Conservation (phyloP, 1,284 basidiomycete species). For the Phaffia rhodozyma region DNA sequence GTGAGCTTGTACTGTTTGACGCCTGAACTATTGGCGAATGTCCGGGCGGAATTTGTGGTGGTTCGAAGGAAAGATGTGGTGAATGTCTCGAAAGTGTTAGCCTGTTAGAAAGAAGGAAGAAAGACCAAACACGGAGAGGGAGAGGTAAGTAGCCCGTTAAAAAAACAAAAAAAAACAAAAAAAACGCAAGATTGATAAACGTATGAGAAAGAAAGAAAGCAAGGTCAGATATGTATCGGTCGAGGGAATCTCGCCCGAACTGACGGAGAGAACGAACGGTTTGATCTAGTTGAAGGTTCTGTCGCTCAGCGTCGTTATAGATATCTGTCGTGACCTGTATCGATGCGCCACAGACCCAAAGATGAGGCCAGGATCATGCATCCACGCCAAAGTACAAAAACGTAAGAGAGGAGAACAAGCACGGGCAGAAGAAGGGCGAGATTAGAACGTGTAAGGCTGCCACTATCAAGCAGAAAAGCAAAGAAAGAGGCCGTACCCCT, state of each 20-base stretch:
- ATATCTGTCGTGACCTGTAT: constrained; percentile 63
- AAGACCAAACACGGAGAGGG: not conserved
- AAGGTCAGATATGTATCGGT: not conserved
- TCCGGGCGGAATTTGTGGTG: constrained; percentile 47
- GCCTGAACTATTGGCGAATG: constrained; percentile 53
- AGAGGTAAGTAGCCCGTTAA: not conserved
- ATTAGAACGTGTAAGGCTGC: constrained; percentile 11
- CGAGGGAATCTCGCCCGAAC: not conserved
- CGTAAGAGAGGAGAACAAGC: not conserved
- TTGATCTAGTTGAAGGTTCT: constrained; percentile 60
- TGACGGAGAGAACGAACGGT: constrained; percentile 42
- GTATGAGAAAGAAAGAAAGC: not conserved
- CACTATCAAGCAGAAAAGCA: too few relatives aligned
- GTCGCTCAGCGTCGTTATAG: constrained; percentile 63
- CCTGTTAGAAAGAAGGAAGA: constrained; percentile 34
- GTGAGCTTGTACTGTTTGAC: constrained; percentile 56
- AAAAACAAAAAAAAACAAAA: not conserved
- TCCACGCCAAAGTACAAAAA: not conserved
- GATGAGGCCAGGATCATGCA: not conserved
- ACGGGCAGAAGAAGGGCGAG: constrained; percentile 12
- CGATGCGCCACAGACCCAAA: not conserved
- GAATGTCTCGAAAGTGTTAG: constrained; percentile 54
- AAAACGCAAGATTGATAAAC: too few relatives aligned
- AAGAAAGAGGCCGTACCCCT: constrained; percentile 43
- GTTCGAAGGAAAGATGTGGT: constrained; percentile 49